Conservation (phyloP, 2,329 filamentous ascomycete species). For the Neopestalotiopsis clavispora region DNA sequence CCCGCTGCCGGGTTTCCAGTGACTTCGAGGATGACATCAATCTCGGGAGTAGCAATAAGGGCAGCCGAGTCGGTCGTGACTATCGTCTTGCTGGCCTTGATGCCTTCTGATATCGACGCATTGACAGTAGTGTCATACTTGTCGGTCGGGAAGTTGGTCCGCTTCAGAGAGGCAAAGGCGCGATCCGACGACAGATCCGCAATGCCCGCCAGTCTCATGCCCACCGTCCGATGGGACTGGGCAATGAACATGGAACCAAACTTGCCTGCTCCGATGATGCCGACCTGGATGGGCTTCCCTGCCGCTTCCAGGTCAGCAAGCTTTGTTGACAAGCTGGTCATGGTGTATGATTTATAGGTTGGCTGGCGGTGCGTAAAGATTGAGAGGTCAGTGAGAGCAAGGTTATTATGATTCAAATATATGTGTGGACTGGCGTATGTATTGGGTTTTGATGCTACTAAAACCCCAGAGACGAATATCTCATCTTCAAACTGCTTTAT, state of each 20-base stretch:
- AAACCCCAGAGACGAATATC: neutral
- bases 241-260: constrained; percentile 54
- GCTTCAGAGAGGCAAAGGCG: constrained; percentile 43
- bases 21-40: constrained; percentile 49
- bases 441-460: neutral
- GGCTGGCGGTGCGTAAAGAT: neutral
- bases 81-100: constrained; percentile 44
- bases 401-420: no score
- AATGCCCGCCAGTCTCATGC: constrained; percentile 47
- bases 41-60: constrained; percentile 46
- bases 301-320: constrained; percentile 42
- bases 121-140: constrained; percentile 40
- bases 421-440: neutral
- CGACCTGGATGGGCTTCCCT: constrained; percentile 46
- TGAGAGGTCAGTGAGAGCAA: neutral
- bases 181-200: constrained; percentile 47
- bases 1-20: constrained; percentile 48
- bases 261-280: constrained; percentile 51
- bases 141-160: constrained; percentile 44
- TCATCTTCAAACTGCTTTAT: neutral
- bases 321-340: constrained; percentile 46
- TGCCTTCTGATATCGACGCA: constrained; percentile 42
- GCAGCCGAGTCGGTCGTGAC: constrained; percentile 47
- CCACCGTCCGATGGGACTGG: constrained; percentile 46
- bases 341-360: constrained; percentile 22